Evolutionary conservation across 805 yeast genomes (phyloP), one percentile per base, ranked within the genome.

Genomic region (Lipomyces lipofer): DNA sequence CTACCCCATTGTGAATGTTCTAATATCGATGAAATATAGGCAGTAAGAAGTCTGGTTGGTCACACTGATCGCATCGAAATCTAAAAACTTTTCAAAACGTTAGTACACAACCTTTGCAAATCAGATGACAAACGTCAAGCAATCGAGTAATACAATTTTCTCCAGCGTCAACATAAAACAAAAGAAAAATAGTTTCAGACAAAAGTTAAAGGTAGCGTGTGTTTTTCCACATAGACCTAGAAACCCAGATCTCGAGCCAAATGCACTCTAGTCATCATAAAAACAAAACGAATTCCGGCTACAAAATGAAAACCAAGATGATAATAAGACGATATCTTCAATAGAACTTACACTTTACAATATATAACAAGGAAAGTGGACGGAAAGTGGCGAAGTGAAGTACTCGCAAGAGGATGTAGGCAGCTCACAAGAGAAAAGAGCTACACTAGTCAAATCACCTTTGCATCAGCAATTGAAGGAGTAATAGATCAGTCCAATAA

Each of bases 261-360:
- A 88, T 88, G 95, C 95, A 88, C 95, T 88, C 95, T 75, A 75
- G 81, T 86, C 94, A 86, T 86, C 94, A 86, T 78, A 43, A 24
- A 40, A n/a, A 51, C 12, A 32, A 29, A 6, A 24, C 27, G 32
- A 25, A 28, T 12, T 2, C 27, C 39, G 12, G 29, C 13, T 7
- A 22, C 9, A 33, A 9, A n/a, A 27, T 13, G 3, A 36, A 10
- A 19, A 19, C 33, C 12, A 17, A 28, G 30, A 39, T n/a, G 24
- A 27, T 13, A n/a, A n/a, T 1, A 36, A 21, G 9, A 22, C 15
- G 17, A n/a, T n/a, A n/a, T n/a, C n/a, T n/a, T n/a, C n/a, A n/a
- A n/a, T n/a, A n/a, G n/a, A n/a, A n/a, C n/a, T n/a, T n/a, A n/a
- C n/a, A n/a, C n/a, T n/a, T n/a, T n/a, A n/a, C n/a, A n/a, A n/a